Evolutionary conservation across 164 flowering plant genomes (phyloP).

Genomic region (Magnolia officinalis): DNA sequence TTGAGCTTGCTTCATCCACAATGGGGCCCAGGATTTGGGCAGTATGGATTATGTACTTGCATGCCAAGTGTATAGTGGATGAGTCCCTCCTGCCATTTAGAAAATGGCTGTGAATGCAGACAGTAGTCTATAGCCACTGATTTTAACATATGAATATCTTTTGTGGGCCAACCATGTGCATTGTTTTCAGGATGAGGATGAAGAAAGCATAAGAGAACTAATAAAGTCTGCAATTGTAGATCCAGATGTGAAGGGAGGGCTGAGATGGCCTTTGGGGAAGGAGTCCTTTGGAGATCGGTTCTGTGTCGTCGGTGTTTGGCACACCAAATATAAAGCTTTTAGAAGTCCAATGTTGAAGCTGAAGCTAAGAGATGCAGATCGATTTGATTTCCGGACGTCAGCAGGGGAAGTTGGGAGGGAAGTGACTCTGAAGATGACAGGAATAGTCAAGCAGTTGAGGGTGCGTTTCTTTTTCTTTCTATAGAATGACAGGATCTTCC

Average conservation of each 20-base stretch:
- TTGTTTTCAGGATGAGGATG: constrained; percentile 48
- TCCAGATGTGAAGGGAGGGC: constrained; percentile 45
- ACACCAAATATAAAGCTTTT: constrained; percentile 33
- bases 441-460: constrained; percentile 20
- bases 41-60: not conserved
- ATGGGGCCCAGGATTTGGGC: not conserved
- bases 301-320: constrained; percentile 46
- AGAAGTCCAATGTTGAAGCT: constrained; percentile 29
- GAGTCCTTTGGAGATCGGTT: constrained; percentile 35
- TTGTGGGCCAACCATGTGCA: not conserved
- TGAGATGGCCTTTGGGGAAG: constrained; percentile 61
- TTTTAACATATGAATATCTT: not conserved
- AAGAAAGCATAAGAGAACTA: constrained; percentile 28
- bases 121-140: not conserved
- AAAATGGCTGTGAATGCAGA: too few species aligned
- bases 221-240: constrained; percentile 46
- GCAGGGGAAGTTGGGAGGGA: constrained; percentile 42
- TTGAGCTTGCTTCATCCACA: not conserved
- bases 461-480: constrained; percentile 16
- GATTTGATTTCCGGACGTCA: constrained; percentile 43
- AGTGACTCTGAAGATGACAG: constrained; percentile 38
- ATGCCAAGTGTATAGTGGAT: not conserved
- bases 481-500: not conserved
- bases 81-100: not conserved
- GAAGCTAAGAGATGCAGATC: constrained; percentile 45